A percentile compares a stretch with the other conserved stretches of the same genome.
These are phyloP conservation scores for Scutellaria minor DNA, from an alignment of 257 asterid genomes.

Conservation along the genomic window DNA sequence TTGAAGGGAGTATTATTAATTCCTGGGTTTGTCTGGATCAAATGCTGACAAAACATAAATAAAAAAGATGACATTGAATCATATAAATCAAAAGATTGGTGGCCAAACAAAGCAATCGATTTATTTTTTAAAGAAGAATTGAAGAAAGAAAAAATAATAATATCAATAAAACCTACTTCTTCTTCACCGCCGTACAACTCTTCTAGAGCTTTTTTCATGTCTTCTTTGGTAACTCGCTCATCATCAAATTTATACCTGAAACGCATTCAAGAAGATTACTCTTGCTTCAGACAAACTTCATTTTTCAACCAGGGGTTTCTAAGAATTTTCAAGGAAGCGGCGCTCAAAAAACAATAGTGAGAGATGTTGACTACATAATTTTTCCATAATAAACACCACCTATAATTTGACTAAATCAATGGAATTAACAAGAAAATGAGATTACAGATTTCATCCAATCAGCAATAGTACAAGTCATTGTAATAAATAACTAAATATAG, in stretches of 20 bases:
- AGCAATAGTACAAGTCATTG: background rate
- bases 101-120: conserved; percentile 24
- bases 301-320: conserved; percentile 1
- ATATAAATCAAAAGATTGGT: conserved; percentile 15
- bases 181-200: conserved; percentile 69
- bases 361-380: conserved; percentile 8
- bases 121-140: background rate
- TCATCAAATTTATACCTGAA: conserved; percentile 70
- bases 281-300: conserved; percentile 14
- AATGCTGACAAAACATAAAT: conserved; percentile 38
- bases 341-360: conserved; percentile 7
- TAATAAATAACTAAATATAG: conserved; percentile 9
- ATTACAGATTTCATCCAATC: too few species aligned
- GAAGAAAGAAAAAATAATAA: background rate
- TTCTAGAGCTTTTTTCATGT: conserved; percentile 56
- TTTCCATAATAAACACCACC: conserved; percentile 22
- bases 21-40: conserved; percentile 52
- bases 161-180: conserved; percentile 47
- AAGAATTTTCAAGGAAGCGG: conserved; percentile 27
- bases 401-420: background rate
- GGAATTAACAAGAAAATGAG: conserved; percentile 18
- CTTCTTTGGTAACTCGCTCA: conserved; percentile 68
- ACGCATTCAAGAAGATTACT: conserved; percentile 32
- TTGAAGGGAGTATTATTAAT: conserved; percentile 46
- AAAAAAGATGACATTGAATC: conserved; percentile 29